These are phyloP conservation scores for Sphagnum fallax DNA, from an alignment of 228 moss, liverwort and hornwort genomes.

Conservation along the genomic window DNA sequence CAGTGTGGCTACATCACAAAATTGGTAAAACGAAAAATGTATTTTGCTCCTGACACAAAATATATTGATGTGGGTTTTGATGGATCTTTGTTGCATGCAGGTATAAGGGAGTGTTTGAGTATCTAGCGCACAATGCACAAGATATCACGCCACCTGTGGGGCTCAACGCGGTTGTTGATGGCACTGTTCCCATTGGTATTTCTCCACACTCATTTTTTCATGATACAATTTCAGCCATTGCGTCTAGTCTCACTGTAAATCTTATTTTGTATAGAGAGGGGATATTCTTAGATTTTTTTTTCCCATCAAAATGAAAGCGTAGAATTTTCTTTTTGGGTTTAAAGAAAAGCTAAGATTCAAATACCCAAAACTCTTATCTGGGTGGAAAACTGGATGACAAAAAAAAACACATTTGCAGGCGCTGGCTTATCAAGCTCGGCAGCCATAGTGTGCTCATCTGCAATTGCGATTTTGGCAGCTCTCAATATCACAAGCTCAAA, in stretches of 20 bases:
- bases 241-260: no score
- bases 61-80: no score
- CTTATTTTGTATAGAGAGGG: no score
- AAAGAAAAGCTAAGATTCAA: no score
- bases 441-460: slow-evolving; percentile 94
- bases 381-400: no score
- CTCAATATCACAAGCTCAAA: slow-evolving; percentile 62
- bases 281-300: no score
- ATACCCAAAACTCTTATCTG: no score
- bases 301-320: no score
- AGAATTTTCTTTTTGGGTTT: no score
- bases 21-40: no score
- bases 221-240: not conserved
- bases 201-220: not conserved
- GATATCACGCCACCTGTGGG: slow-evolving; percentile 32
- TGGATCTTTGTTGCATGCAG: slow-evolving; percentile 13
- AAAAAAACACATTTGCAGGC: slow-evolving; percentile 34
- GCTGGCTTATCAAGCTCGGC: slow-evolving; percentile 95
- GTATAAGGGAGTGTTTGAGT: slow-evolving; percentile 91
- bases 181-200: slow-evolving; percentile 82
- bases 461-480: slow-evolving; percentile 68
- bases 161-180: slow-evolving; percentile 66
- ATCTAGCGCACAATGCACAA: slow-evolving; percentile 53
- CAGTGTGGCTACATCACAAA: no score
- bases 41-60: no score